Conservation (phyloP, 1,284 basidiomycete species). For the Ceratorhiza oryzae-sativae region DNA sequence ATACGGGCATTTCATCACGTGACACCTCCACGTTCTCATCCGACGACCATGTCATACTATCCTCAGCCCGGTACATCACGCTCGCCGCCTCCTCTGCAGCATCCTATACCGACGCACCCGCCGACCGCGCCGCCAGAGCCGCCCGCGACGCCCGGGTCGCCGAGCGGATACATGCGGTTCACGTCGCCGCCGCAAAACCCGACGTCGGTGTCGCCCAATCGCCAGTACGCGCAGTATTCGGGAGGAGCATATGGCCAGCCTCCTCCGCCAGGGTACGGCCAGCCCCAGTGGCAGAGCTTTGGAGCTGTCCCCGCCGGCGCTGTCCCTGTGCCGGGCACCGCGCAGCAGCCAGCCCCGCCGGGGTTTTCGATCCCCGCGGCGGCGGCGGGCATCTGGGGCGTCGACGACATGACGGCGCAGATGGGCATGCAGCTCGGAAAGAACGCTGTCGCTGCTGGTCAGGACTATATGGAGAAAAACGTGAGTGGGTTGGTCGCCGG, state of each 20-base stretch:
- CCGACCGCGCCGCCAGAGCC: constrained; percentile 86
- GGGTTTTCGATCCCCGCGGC: constrained; percentile 57
- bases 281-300: constrained; percentile 39
- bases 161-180: constrained; percentile 78
- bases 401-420: constrained; percentile 94
- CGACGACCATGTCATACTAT: constrained; percentile 35
- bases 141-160: constrained; percentile 77
- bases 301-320: constrained; percentile 40
- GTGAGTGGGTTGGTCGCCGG: constrained; percentile 56
- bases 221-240: constrained; percentile 36
- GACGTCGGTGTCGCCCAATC: constrained; percentile 41
- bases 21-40: constrained; percentile 33
- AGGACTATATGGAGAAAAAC: constrained; percentile 95
- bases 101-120: constrained; percentile 89
- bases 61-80: constrained; percentile 33
- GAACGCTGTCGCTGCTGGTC: constrained; percentile 90
- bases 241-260: constrained; percentile 30
- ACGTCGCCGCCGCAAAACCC: constrained; percentile 47
- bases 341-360: constrained; percentile 10
- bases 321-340: constrained; percentile 36
- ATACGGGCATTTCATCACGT: constrained; percentile 10
- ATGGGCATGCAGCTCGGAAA: constrained; percentile 96
- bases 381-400: constrained; percentile 65
- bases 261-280: constrained; percentile 42
- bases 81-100: constrained; percentile 61